A percentile compares a stretch with the other conserved stretches of the same genome.
phyloP scores from a whole-genome alignment of 805 yeast species.

The Myxozyma lipomycoides region DNA sequence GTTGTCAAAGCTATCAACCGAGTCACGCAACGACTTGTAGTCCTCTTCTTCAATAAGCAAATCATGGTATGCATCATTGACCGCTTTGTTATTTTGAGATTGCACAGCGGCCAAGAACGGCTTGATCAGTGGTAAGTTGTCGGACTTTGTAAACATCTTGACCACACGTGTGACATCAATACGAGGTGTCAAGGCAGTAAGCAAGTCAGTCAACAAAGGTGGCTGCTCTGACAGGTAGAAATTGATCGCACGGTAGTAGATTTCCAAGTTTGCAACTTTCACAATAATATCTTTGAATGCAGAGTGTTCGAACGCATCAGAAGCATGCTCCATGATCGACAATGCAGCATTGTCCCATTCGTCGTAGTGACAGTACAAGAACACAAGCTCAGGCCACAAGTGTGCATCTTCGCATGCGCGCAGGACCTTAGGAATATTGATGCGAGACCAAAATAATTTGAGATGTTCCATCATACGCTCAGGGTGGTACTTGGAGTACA shows the following conservation, averaged over 20 bases:
- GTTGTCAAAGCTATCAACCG: conserved; percentile 85
- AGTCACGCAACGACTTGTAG: conserved; percentile 78
- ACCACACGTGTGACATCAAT: conserved; percentile 88
- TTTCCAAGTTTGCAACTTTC: conserved; percentile 92
- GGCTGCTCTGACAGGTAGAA: conserved; percentile 93
- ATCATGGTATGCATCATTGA: conserved; percentile 93
- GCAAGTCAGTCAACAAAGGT: conserved; percentile 77
- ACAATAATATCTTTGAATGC: conserved; percentile 93
- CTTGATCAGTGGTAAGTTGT: conserved; percentile 92
- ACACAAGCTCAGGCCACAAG: conserved; percentile 92
- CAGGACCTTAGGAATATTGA: conserved; percentile 95
- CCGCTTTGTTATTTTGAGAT: conserved; percentile 83
- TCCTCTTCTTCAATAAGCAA: conserved; percentile 95
- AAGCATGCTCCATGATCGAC: conserved; percentile 92
- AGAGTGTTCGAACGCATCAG: conserved; percentile 86
- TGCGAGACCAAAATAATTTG: conserved; percentile 96
- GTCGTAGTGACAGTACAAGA: conserved; percentile 95
- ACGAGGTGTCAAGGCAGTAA: conserved; percentile 79
- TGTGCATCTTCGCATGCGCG: conserved; percentile 91
- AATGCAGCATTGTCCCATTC: conserved; percentile 99
- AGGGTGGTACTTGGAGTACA: conserved; percentile 87
- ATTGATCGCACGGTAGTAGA: conserved; percentile 94
- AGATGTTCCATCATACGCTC: conserved; percentile 91
- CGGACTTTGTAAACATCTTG: conserved; percentile 88
- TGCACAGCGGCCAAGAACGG: conserved; percentile 90